Evolutionary conservation across 192 early-diverging fungal genomes (phyloP), one percentile per base, ranked within the genome.

Genomic region (Coemansia sp.): DNA sequence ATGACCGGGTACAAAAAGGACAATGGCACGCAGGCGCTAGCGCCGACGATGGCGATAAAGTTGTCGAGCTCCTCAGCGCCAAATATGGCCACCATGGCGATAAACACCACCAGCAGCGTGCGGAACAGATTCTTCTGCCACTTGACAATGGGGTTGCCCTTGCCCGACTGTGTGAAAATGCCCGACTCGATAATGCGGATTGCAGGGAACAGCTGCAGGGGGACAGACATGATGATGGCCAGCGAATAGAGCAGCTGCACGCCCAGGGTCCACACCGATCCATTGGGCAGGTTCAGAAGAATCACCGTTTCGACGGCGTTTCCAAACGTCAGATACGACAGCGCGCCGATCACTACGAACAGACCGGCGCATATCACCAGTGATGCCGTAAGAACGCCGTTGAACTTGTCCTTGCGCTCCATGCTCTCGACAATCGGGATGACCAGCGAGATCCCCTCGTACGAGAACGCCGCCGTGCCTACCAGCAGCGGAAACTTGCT

Each of bases 151-250:
- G 60, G 80, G 61, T 86, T 86, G 63, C 82, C 72, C 71, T 95
- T 95, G 54, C 95, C 95, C 22, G 89, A 90, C 65, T 85, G 78
- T 9, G 86, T 77, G 57, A 95, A 95, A n/a, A 95, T 47, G 18
- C 85, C 92, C 36, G 86, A 88, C 65, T 98, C 94, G 59, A 89
- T 88, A 68, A 98, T 98, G 59, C 92, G 89, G 62, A 95, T 93
- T 8, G 92, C 90, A 0, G 95, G 94, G 76, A 97, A 98, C 51
- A 95, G 83, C 50, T 90, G 90, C 36, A 98, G 79, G 2, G 95
- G 95, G 51, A 95, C 94, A 9, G 93, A 94, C 25, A 97, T 81
- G 78, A 93, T 86, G 63, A 98, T 98, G 22, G 95, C 94, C 50
- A 97, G 74, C 30, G 91, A 89, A 71, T 98, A 97, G 7, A 97